phyloP scores from a whole-genome alignment of 768 basidiomycete genomes.

The Tephrocybe sp. region DNA sequence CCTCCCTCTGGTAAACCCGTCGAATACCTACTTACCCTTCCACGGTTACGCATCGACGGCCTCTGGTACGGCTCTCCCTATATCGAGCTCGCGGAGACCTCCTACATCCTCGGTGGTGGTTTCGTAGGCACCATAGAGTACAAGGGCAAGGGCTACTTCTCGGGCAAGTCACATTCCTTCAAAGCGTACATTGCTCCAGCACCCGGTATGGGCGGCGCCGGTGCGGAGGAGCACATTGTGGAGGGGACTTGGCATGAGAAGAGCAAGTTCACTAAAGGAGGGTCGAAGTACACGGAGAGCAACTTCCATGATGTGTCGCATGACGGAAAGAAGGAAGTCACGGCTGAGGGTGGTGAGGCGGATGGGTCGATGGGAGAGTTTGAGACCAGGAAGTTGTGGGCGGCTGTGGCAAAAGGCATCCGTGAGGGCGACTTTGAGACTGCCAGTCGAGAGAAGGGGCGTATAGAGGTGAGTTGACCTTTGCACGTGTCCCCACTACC shows the following conservation, averaged over 20 bases:
- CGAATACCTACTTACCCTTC: slow-evolving; percentile 88
- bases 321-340: slow-evolving; percentile 72
- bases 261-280: slow-evolving; percentile 47
- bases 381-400: slow-evolving; percentile 88
- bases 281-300: slow-evolving; percentile 26
- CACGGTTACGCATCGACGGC: slow-evolving; percentile 90
- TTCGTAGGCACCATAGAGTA: slow-evolving; percentile 72
- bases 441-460: slow-evolving; percentile 85
- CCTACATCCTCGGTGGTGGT: slow-evolving; percentile 62
- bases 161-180: slow-evolving; percentile 91
- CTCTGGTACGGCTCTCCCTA: slow-evolving; percentile 90
- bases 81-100: slow-evolving; percentile 85
- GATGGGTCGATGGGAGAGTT: slow-evolving; percentile 70
- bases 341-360: slow-evolving; percentile 52
- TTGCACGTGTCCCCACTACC: too few relatives aligned
- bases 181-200: slow-evolving; percentile 70
- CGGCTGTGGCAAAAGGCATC: slow-evolving; percentile 86
- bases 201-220: slow-evolving; percentile 9
- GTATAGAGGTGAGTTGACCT: slow-evolving; percentile 72
- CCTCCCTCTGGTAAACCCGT: slow-evolving; percentile 46
- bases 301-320: slow-evolving; percentile 75
- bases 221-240: slow-evolving; percentile 45
- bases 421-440: slow-evolving; percentile 87
- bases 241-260: slow-evolving; percentile 83
- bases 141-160: slow-evolving; percentile 95